These are phyloP conservation scores for Suillus variegatus DNA, from an alignment of 768 basidiomycete species.

Conservation along the genomic window DNA sequence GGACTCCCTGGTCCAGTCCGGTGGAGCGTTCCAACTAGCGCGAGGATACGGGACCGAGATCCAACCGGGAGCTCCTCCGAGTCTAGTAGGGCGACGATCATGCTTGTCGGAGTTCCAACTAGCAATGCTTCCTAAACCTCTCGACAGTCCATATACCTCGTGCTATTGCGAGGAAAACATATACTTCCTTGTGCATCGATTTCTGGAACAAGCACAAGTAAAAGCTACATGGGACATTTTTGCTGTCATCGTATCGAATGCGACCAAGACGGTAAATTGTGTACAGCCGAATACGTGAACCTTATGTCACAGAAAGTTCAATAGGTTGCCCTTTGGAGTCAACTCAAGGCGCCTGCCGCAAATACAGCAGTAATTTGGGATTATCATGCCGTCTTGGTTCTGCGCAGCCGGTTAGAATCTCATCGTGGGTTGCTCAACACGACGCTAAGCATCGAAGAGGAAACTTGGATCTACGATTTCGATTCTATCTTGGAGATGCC, in stretches of 20 bases:
- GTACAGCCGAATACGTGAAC: conserved; percentile 6
- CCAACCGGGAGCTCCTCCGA: not conserved
- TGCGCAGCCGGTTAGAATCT: conserved; percentile 37
- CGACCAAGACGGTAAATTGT: conserved; percentile 49
- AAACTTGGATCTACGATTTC: conserved; percentile 68
- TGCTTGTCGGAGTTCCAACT: conserved; percentile 25
- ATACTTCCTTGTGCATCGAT: conserved; percentile 54
- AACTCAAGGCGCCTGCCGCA: conserved; percentile 42
- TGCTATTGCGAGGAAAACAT: conserved; percentile 78
- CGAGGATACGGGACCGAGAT: not conserved
- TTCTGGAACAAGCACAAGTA: conserved; percentile 34
- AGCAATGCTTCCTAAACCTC: conserved; percentile 20
- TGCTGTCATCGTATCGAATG: conserved; percentile 69
- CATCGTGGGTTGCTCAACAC: conserved; percentile 4
- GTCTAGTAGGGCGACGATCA: too few species aligned
- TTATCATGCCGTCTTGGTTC: conserved; percentile 68
- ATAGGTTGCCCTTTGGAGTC: conserved; percentile 70
- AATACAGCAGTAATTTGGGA: conserved; percentile 63
- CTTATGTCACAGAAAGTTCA: conserved; percentile 2
- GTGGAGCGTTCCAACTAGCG: not conserved
- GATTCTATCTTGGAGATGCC: conserved; percentile 57
- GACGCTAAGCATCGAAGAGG: conserved; percentile 14
- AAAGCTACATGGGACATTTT: conserved; percentile 48
- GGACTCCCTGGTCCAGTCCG: not conserved
- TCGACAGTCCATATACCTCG: conserved; percentile 49